Evolutionary conservation across 176 grass and related monocot genomes (phyloP).

Genomic region (Zizania latifolia): DNA sequence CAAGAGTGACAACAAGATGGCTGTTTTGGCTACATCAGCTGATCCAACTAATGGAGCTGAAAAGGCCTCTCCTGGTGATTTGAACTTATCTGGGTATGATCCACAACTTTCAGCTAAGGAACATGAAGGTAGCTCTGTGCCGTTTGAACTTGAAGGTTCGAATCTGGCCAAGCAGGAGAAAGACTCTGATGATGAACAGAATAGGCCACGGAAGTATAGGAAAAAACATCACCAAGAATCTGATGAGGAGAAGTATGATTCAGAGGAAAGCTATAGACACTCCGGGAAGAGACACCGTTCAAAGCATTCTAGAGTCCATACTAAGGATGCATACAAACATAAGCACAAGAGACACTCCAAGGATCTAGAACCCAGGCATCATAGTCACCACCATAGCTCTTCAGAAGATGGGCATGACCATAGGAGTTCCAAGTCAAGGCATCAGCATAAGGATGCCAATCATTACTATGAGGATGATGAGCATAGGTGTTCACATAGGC

Average conservation of each 20-base stretch:
- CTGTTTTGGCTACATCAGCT: constrained; percentile 18
- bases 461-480: constrained; percentile 32
- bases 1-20: constrained; percentile 44
- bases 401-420: constrained; percentile 52
- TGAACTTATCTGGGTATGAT: constrained; percentile 14
- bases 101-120: constrained; percentile 30
- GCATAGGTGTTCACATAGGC: constrained; percentile 32
- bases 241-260: constrained; percentile 30
- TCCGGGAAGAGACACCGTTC: constrained; percentile 51
- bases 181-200: constrained; percentile 36
- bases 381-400: constrained; percentile 34
- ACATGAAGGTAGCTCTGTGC: constrained; percentile 56
- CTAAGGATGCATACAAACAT: constrained; percentile 27
- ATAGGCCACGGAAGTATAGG: constrained; percentile 28
- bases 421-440: constrained; percentile 41
- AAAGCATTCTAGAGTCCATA: constrained; percentile 42
- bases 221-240: constrained; percentile 34
- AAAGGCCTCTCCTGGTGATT: constrained; percentile 25
- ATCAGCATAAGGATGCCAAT: constrained; percentile 11
- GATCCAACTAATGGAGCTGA: constrained; percentile 22
- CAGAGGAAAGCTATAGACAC: constrained; percentile 29
- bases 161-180: constrained; percentile 19
- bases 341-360: constrained; percentile 44
- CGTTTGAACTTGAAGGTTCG: constrained; percentile 27
- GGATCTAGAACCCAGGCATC: constrained; percentile 24